A percentile compares a stretch with the other conserved stretches of the same genome.
phyloP scores from a whole-genome alignment of 2,329 filamentous ascomycete species.

The Gaeumannomyces tritici region DNA sequence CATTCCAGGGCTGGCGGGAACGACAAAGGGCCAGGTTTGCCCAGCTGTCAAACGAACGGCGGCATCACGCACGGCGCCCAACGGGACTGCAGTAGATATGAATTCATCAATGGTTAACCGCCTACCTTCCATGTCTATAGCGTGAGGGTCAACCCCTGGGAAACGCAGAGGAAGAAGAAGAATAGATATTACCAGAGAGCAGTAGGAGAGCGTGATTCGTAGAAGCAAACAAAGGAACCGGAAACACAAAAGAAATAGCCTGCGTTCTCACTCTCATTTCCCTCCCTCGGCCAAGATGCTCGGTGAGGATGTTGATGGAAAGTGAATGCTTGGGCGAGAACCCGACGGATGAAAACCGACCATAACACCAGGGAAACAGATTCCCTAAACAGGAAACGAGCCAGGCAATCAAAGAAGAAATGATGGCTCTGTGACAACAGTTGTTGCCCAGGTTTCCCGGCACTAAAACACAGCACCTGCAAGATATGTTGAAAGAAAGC shows the following conservation, averaged over 20 bases:
- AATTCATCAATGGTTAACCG: background rate
- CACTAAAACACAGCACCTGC: background rate
- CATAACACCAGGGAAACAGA: no score
- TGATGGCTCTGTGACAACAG: background rate
- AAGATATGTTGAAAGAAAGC: background rate
- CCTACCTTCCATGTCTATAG: background rate
- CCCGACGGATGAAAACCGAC: background rate
- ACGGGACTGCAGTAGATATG: background rate
- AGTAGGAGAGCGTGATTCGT: background rate
- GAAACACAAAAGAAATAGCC: slow-evolving; percentile 1
- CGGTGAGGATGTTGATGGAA: background rate
- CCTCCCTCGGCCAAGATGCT: background rate
- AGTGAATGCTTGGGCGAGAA: background rate
- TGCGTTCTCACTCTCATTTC: background rate
- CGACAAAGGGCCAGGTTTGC: background rate
- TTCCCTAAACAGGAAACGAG: no score
- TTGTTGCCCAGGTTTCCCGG: background rate
- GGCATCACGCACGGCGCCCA: no score
- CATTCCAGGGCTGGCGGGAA: background rate
- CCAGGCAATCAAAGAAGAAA: background rate
- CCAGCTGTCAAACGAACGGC: background rate
- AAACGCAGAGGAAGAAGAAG: background rate
- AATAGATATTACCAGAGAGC: background rate
- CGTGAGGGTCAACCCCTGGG: background rate
- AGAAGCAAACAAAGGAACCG: background rate